Base-by-base conservation (phyloP, 2,329 filamentous ascomycete species). In the Periconia digitata region DNA sequence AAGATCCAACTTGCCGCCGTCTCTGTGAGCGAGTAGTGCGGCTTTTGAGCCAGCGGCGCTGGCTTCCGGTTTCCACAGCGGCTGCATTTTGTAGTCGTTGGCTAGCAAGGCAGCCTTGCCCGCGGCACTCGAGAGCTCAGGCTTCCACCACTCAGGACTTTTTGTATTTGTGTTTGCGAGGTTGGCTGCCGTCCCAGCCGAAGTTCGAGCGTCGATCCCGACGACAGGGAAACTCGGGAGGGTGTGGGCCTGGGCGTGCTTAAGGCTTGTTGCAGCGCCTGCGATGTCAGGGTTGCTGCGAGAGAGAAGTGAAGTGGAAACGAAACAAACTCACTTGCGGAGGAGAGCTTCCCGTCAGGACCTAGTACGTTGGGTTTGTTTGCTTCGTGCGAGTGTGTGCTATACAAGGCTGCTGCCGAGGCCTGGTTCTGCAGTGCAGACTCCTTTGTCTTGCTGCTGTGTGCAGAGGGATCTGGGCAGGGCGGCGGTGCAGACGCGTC, bases 161-260 rank as follows among this genome's bases (percentile, higher is more conserved):
- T 83, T 88, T 58, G 83, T 83, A 63, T 83, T 88, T 41, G 83
- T 79, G 77, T 89, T 88, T 43, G 89, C 89, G 39, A 92, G 75
- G 43, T 80, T 82, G 35, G 89, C 89, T 45, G 90, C 90, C 46
- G 87, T 84, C 55, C 86, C 82, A 51, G 89, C 89, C 47, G 89
- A 89, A 43, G 77, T 72, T 36, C 71, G 74, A 40, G 76, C 72
- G 47, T 76, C 67, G 43, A 90, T 77, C 32, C 88, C 86, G 48
- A 78, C 69, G 8, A 86, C 85, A 12, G 89, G 88, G 61, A 80
- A 92, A 62, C 86, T 88, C 32, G 89, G 89, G 18, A 94, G 80
- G 59, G 89, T 85, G 63, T 84, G 78, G 37, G 87, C 82, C 61
- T 83, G 80, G 50, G 88, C 88, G 76, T 90, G 88, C 69, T 85